Evolutionary conservation across 2,329 filamentous ascomycete species (phyloP).

Genomic region (Pseudocercospora musae): DNA sequence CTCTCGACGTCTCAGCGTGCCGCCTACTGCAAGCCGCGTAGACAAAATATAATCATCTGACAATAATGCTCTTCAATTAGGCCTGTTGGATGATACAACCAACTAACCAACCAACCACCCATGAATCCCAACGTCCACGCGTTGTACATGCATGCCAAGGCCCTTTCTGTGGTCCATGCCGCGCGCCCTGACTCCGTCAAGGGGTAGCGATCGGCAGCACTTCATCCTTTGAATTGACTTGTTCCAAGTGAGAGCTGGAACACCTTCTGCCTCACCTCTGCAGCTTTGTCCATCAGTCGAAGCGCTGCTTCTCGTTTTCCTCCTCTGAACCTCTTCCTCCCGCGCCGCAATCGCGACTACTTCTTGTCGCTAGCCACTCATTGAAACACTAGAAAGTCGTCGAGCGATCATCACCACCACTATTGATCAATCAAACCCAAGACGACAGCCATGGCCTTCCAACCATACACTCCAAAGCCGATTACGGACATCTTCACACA

Average conservation of each 20-base stretch:
- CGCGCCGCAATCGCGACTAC: not conserved
- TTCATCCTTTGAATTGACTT: not conserved
- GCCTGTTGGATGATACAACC: too few species aligned
- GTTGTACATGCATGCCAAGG: not conserved
- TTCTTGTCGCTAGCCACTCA: not conserved
- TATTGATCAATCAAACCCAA: not conserved
- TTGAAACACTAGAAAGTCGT: not conserved
- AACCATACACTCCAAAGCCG: conserved; percentile 47
- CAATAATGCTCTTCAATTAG: too few species aligned
- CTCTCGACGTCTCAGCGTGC: not conserved
- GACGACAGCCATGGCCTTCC: conserved; percentile 36
- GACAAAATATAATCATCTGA: too few species aligned
- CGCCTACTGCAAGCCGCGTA: too few species aligned
- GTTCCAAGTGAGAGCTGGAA: not conserved
- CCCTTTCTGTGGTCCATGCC: not conserved
- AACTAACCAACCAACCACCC: too few species aligned
- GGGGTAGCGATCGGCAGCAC: not conserved
- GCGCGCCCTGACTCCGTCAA: not conserved
- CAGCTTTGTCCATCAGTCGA: not conserved
- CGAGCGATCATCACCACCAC: not conserved
- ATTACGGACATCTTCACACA: conserved; percentile 59
- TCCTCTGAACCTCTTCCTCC: not conserved
- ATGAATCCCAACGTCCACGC: not conserved
- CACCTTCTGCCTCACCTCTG: not conserved
- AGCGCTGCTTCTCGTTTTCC: not conserved